These are phyloP conservation scores for Eucalyptus regnans DNA, from an alignment of 345 rosid genomes.

Conservation along the genomic window DNA sequence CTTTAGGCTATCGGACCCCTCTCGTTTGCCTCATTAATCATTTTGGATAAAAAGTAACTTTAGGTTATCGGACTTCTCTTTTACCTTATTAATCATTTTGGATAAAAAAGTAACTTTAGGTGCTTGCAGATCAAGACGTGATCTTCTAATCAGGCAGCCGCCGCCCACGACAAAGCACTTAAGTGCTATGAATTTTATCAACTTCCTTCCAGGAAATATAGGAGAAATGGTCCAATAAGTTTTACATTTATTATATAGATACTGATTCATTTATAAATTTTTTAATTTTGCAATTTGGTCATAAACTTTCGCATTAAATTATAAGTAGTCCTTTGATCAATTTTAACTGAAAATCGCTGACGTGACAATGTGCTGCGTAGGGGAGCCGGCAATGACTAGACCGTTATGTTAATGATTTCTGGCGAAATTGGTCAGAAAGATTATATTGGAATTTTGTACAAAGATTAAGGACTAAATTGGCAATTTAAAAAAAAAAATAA, in stretches of 20 bases:
- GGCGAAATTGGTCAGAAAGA: fast-evolving
- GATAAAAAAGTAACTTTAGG: too few species aligned
- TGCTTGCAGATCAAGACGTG: not conserved
- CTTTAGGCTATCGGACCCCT: not conserved
- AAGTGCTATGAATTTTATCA: not conserved
- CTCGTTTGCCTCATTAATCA: too few species aligned
- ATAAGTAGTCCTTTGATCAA: not conserved
- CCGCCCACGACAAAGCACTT: not conserved
- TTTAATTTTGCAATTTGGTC: not conserved
- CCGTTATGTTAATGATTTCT: too few species aligned
- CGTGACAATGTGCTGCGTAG: fast-evolving
- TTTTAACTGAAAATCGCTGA: too few species aligned
- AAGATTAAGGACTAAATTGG: fast-evolving
- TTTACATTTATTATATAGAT: not conserved
- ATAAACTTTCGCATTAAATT: not conserved
- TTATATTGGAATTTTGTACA: not conserved
- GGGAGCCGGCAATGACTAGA: fast-evolving
- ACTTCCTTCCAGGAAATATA: not conserved
- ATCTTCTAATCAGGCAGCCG: not conserved
- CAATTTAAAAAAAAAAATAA: not conserved
- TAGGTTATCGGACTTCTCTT: too few species aligned
- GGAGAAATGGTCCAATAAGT: not conserved
- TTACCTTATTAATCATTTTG: too few species aligned
- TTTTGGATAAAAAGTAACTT: too few species aligned
- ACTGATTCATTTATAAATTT: not conserved